Conservation (phyloP, 163 green algal species). For the Scenedesmus sp. region DNA sequence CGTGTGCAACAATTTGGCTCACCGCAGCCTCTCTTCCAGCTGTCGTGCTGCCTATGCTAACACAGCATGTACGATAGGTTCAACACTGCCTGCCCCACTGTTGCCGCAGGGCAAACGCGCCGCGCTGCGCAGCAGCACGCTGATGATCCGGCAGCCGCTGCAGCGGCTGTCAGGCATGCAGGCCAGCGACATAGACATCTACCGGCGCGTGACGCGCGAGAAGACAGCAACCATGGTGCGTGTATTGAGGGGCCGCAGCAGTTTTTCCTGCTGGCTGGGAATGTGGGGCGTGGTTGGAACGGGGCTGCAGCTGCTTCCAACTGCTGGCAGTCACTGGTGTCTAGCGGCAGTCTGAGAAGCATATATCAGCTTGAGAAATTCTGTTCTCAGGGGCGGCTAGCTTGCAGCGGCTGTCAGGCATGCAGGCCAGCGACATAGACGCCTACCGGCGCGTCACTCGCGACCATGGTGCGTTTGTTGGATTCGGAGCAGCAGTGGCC, state of each 20-base stretch:
- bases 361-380: too few relatives aligned
- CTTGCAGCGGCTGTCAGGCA: constrained; percentile 90
- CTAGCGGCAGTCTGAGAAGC: too few relatives aligned
- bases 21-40: too few relatives aligned
- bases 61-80: too few relatives aligned
- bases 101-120: constrained; percentile 85
- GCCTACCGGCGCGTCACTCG: constrained; percentile 96
- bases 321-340: too few relatives aligned
- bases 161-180: constrained; percentile 95
- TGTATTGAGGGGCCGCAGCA: neutral
- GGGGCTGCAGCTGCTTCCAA: too few relatives aligned
- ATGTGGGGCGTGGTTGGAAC: too few relatives aligned
- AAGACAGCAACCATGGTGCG: constrained; percentile 77
- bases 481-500: neutral
- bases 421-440: constrained; percentile 98
- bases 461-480: constrained; percentile 63
- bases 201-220: constrained; percentile 91
- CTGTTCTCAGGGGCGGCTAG: too few relatives aligned
- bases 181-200: constrained; percentile 98
- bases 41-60: too few relatives aligned
- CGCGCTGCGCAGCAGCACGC: constrained; percentile 89
- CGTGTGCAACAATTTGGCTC: too few relatives aligned
- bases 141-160: constrained; percentile 98
- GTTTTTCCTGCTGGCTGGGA: neutral
- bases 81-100: neutral